Evolutionary conservation across 1,284 basidiomycete species (phyloP).

Genomic region (Pascua sp.): DNA sequence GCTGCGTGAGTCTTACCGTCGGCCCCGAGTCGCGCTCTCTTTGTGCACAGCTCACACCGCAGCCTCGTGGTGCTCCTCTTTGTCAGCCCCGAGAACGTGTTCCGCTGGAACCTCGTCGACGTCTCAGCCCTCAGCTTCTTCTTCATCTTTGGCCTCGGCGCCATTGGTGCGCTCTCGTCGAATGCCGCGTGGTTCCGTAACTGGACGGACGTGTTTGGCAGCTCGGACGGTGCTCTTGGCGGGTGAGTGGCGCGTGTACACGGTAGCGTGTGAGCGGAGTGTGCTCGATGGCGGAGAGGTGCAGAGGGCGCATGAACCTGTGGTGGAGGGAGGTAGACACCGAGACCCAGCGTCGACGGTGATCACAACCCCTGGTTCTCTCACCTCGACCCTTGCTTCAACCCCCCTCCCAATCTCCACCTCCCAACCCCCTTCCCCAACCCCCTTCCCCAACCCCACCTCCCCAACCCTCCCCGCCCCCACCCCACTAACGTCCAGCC

Average conservation of each 20-base stretch:
- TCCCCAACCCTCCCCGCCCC: no score
- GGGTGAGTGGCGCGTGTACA: constrained; percentile 13
- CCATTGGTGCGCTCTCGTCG: constrained; percentile 11
- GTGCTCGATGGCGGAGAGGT: no score
- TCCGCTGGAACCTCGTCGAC: constrained; percentile 10
- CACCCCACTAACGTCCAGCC: constrained; percentile 6
- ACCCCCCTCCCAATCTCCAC: no score
- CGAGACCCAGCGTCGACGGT: no score
- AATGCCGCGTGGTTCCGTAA: not conserved
- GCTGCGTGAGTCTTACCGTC: constrained; percentile 26
- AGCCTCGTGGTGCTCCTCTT: constrained; percentile 13
- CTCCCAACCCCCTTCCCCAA: no score
- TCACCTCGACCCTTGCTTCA: no score
- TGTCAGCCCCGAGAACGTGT: constrained; percentile 1
- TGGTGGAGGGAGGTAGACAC: no score
- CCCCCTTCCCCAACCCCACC: no score
- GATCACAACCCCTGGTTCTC: no score
- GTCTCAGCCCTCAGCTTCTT: constrained; percentile 5
- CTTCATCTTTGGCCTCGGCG: constrained; percentile 13
- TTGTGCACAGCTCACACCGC: not conserved
- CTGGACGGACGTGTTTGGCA: not conserved
- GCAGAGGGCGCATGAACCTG: no score
- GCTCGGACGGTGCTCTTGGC: not conserved
- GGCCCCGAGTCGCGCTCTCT: no score
- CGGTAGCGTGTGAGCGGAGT: not conserved